A percentile compares a stretch with the other conserved stretches of the same genome.
phyloP scores from a whole-genome alignment of 2,329 filamentous ascomycete species.

The Thelonectria discophora region DNA sequence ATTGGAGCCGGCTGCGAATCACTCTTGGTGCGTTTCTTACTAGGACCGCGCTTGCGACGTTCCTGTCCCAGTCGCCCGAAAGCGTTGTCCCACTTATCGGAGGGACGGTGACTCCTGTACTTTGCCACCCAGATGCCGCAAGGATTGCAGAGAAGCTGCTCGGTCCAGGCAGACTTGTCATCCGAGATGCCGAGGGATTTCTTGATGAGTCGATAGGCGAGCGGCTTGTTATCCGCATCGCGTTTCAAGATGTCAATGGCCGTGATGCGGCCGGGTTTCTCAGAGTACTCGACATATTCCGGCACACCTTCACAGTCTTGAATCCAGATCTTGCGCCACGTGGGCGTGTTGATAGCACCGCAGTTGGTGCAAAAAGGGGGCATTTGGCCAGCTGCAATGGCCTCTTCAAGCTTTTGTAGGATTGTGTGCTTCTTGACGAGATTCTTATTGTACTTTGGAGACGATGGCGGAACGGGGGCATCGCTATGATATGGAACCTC shows the following conservation, averaged over 20 bases:
- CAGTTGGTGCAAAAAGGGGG: conserved; percentile 93
- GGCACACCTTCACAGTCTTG: conserved; percentile 77
- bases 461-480: conserved; percentile 48
- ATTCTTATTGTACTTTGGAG: conserved; percentile 68
- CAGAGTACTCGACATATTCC: conserved; percentile 73
- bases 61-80: conserved; percentile 61
- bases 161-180: conserved; percentile 73
- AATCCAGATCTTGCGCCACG: conserved; percentile 94
- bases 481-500: conserved; percentile 57
- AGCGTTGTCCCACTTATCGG: conserved; percentile 81
- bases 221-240: conserved; percentile 69
- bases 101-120: conserved; percentile 83
- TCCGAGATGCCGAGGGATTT: conserved; percentile 71
- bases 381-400: conserved; percentile 81
- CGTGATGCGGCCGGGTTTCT: conserved; percentile 76
- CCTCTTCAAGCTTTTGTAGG: conserved; percentile 66
- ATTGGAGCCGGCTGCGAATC: conserved; percentile 56
- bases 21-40: conserved; percentile 62
- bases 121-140: conserved; percentile 97
- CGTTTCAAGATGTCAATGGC: conserved; percentile 74
- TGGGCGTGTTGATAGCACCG: conserved; percentile 93
- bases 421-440: conserved; percentile 69
- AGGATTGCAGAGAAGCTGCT: conserved; percentile 88
- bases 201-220: conserved; percentile 78
- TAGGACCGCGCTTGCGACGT: conserved; percentile 58